These are phyloP conservation scores for Pilobolus umbonatus DNA, from an alignment of 192 early-diverging fungal species.

Conservation along the genomic window DNA sequence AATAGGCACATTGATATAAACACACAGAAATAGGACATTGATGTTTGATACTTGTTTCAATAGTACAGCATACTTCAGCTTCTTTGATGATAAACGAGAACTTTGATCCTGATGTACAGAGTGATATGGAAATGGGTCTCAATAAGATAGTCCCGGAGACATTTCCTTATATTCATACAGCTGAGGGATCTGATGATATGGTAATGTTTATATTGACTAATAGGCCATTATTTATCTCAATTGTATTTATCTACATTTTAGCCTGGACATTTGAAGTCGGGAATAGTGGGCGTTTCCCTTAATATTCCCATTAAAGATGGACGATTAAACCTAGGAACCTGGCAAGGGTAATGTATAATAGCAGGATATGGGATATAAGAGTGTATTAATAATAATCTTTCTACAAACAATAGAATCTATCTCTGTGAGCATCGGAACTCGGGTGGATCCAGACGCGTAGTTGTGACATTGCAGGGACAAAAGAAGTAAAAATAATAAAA, in stretches of 20 bases:
- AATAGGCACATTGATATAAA: constrained; percentile 9
- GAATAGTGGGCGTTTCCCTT: constrained; percentile 75
- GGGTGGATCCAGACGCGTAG: constrained; percentile 53
- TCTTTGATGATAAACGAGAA: constrained; percentile 90
- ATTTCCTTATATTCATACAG: constrained; percentile 72
- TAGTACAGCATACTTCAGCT: constrained; percentile 87
- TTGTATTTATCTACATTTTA: no score
- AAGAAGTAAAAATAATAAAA: constrained; percentile 40
- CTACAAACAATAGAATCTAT: constrained; percentile 49
- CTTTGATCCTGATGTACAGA: constrained; percentile 65
- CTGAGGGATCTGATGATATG: constrained; percentile 90
- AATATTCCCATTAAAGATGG: constrained; percentile 85
- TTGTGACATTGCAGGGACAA: constrained; percentile 76
- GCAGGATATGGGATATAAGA: not conserved
- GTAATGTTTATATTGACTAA: constrained; percentile 16
- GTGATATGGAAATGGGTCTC: constrained; percentile 83
- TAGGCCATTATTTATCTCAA: not conserved
- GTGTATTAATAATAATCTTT: not conserved
- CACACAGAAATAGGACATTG: not conserved
- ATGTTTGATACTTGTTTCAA: not conserved
- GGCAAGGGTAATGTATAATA: constrained; percentile 61
- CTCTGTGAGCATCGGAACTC: constrained; percentile 68
- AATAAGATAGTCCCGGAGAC: constrained; percentile 80
- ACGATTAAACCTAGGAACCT: constrained; percentile 71
- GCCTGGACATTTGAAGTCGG: constrained; percentile 85